Evolutionary conservation across 208 protist genomes (phyloP).

Genomic region (Acanthamoeba healyi): DNA sequence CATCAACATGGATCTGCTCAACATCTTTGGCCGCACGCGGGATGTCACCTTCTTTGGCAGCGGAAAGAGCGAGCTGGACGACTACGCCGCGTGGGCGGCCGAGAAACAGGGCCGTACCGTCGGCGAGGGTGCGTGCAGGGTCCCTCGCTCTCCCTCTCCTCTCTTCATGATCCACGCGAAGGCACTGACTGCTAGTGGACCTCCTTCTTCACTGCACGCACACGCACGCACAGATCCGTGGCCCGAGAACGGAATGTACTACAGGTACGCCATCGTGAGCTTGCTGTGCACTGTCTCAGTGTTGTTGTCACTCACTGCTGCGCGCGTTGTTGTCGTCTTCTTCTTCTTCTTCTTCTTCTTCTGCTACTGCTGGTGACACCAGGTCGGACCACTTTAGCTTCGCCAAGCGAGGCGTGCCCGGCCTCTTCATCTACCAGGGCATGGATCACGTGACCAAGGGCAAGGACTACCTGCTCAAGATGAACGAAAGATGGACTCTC

Average conservation of each 20-base stretch:
- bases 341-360: no score
- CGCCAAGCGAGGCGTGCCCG: not conserved
- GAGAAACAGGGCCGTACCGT: not conserved
- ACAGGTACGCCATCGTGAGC: not conserved
- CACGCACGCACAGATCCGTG: not conserved
- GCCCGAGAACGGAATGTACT: constrained; percentile 5
- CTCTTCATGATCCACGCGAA: no score
- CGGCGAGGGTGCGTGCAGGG: not conserved
- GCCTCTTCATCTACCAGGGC: constrained; percentile 11
- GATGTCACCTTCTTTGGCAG: constrained; percentile 9
- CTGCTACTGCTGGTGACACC: no score
- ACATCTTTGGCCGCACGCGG: not conserved
- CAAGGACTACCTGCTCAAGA: not conserved
- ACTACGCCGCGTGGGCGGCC: not conserved
- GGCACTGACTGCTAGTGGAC: no score
- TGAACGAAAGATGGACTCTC: not conserved
- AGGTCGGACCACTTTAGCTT: constrained; percentile 18
- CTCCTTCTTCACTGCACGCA: no score
- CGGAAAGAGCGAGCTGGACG: not conserved
- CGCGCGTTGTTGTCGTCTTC: no score
- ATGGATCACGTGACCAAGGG: not conserved
- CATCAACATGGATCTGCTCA: constrained; percentile 26
- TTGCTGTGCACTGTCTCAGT: no score
- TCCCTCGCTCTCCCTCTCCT: no score
- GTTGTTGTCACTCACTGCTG: no score